Evolutionary conservation across 2,329 filamentous ascomycete genomes (phyloP), one percentile per base, ranked within the genome.

Genomic region (Blumeriella jaapii): DNA sequence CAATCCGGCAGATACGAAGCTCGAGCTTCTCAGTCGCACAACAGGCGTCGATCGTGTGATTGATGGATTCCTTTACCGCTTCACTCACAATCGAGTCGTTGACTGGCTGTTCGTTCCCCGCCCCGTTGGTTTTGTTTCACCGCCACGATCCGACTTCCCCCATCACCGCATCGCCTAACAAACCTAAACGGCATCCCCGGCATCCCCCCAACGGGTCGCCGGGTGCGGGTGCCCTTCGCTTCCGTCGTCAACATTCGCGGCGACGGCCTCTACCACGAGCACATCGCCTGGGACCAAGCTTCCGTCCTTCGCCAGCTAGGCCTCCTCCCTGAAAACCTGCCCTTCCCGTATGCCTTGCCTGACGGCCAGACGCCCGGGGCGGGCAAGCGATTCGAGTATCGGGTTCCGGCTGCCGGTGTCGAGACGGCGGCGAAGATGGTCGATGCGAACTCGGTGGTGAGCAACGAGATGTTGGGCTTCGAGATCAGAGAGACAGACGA

Each of bases 21-120:
- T 87, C 2, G 74, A 84, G 48, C 68, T 86, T 1, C 65, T 85
- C 19, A 82, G 75, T 41, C 69, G 82, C 0, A 85, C 79, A 0
- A 61, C 85, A 0, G 81, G 81, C 0, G 68, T 78, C 0, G 80
- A 87, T 49, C 67, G 81, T 0, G 67, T 87, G 0, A 68, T 83
- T 2, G 78, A 83, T 43, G 78, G 83, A 50, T 82, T 83, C 43
- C 62, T 81, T 12, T 73, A 72, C 52, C 68, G 63, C 14, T 69
- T 78, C 34, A 81, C 75, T 0, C 78, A 83, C 46, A 64, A 71
- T 37, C 63, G 58, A 11, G 60, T 65, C n/a, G 61, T 82, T 2
- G 75, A 81, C 50, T 83, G 77, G 78, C 61, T 84, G 75, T 81
- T 56, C 56, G 71, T 42, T 8, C 10, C 17, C n/a, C 10, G n/a